These are phyloP conservation scores for Musa troglodytarum DNA, from an alignment of 176 grass and related monocot genomes.

Conservation along the genomic window DNA sequence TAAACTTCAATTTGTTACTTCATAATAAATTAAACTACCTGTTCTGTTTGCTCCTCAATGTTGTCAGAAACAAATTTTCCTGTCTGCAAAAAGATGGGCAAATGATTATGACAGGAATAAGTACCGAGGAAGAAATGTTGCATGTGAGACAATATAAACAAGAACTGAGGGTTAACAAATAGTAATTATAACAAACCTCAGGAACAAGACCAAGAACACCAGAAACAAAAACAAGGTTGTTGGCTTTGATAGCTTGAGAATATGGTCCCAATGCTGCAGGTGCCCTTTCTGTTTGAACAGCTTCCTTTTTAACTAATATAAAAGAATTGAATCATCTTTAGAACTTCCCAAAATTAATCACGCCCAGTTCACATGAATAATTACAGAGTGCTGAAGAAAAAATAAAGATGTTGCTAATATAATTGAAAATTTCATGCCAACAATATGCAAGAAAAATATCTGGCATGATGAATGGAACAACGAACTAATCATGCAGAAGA, in stretches of 20 bases:
- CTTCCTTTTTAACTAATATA: conserved; percentile 52
- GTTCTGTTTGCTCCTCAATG: conserved; percentile 87
- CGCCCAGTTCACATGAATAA: background rate
- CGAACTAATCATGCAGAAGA: background rate
- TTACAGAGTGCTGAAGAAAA: background rate
- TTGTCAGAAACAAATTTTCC: conserved; percentile 82
- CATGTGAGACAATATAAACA: background rate
- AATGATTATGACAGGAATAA: conserved; percentile 1
- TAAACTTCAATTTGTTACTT: background rate
- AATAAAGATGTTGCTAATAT: background rate
- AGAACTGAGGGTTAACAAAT: background rate
- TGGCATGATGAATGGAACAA: background rate
- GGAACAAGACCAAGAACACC: conserved; percentile 85
- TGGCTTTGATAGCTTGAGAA: conserved; percentile 93
- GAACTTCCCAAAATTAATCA: background rate
- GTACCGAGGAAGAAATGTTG: background rate
- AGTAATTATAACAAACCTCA: conserved; percentile 41
- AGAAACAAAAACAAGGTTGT: conserved; percentile 93
- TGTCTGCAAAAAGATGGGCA: conserved; percentile 42
- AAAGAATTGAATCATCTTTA: background rate
- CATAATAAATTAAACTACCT: conserved; percentile 28
- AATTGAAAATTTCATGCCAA: background rate
- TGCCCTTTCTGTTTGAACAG: conserved; percentile 74
- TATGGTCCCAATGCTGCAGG: conserved; percentile 85
- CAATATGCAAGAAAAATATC: background rate